These are phyloP conservation scores for Sporothrix protearum DNA, from an alignment of 2,329 filamentous ascomycete genomes.

Conservation along the genomic window DNA sequence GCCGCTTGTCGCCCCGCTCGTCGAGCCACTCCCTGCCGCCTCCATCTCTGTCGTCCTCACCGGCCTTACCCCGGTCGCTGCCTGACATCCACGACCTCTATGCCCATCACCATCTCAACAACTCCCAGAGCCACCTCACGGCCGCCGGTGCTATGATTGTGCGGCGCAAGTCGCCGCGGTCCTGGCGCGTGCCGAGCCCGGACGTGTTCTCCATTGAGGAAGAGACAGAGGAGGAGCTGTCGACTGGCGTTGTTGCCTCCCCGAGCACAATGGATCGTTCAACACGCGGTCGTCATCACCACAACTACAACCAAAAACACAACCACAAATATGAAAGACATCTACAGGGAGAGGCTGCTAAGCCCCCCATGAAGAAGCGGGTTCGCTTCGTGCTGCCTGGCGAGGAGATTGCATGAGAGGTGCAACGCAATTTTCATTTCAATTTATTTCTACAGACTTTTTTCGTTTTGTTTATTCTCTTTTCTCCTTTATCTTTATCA, in stretches of 20 bases:
- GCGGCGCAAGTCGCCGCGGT: slow-evolving; percentile 42
- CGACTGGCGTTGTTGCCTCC: slow-evolving; percentile 28
- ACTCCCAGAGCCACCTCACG: not conserved
- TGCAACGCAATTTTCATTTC: not conserved
- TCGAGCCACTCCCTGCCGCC: not conserved
- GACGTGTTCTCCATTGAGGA: slow-evolving; percentile 60
- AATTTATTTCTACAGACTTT: not conserved
- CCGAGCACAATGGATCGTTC: not conserved
- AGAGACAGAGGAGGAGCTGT: slow-evolving; percentile 53
- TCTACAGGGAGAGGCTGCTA: slow-evolving; percentile 42
- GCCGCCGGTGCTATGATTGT: slow-evolving; percentile 14
- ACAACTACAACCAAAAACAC: too few relatives aligned
- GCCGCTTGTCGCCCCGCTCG: not conserved
- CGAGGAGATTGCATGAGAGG: slow-evolving; percentile 15
- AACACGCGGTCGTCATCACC: not conserved
- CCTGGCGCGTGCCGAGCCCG: slow-evolving; percentile 57
- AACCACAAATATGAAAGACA: not conserved
- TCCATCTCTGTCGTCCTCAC: not conserved
- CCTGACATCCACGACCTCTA: slow-evolving; percentile 9
- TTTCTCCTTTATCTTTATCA: not conserved
- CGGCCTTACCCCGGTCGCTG: not conserved
- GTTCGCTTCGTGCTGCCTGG: slow-evolving; percentile 27
- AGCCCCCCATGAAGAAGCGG: slow-evolving; percentile 49
- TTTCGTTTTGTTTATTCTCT: not conserved
- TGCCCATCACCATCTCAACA: not conserved